Base-by-base conservation (phyloP, 169 alveolate genomes). In the Sarcocystis neurona region DNA sequence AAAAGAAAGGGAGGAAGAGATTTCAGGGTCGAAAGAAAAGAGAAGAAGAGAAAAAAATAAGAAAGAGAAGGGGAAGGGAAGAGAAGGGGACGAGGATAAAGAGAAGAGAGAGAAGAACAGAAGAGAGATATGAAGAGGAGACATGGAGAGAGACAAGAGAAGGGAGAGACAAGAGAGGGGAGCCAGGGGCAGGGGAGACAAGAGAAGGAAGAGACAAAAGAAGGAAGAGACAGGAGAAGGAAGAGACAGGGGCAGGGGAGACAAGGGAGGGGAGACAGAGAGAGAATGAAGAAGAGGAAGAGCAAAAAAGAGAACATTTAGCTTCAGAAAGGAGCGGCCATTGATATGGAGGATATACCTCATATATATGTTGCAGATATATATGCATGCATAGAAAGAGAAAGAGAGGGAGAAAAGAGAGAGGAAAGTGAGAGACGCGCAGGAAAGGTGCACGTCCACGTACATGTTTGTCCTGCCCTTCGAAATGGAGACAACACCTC, bases 61-160 rank as follows among this genome's bases (percentile, higher is more conserved):
- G n/a, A 30, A 63, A 37, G 75, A 63, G 6, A 5, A 63, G 39
- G 34, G 39, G 4, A 63, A 37, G 75, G n/a, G 39, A 5, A 37
- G n/a, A 8, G n/a, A 63, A 37, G 75, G 39, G 75, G 75, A 63
- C 75, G 39, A 63, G 75, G 75, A 63, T 27, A 63, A 53, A 53
- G 66, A 53, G 23, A 53, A 23, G 66, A 53, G 23, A 23, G 66
- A 53, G 66, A 23, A 53, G 66, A 23, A 15, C 66, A 23, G 66
- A 12, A 53, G 66, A 23, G 23, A 53, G 66, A 53, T 12, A 53
- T 12, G 23, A 23, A 53, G 66, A 53, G 12, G 30, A 23, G 23
- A 53, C 30, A 53, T 15, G 66, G 66, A 53, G 66, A 53, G 23
- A 53, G 66, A 53, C 12, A 53, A 23, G 66, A 53, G 23, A 23